These are phyloP conservation scores for Aspergillus caelatus DNA, from an alignment of 2,329 filamentous ascomycete species.

Conservation along the genomic window DNA sequence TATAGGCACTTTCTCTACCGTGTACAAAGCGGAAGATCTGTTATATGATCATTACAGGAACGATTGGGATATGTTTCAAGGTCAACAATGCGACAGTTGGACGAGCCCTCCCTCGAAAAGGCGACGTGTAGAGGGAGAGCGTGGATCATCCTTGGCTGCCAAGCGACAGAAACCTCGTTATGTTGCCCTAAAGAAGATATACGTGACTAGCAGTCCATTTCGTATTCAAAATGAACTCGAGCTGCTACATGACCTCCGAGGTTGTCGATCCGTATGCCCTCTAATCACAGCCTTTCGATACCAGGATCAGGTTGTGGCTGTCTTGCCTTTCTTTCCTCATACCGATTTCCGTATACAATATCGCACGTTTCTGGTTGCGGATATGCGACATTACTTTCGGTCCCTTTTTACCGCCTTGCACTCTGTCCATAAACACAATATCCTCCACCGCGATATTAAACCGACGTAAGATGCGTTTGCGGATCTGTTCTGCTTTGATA, in stretches of 20 bases:
- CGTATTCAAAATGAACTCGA: slow-evolving; percentile 97
- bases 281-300: slow-evolving; percentile 96
- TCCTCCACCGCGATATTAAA: slow-evolving; percentile 94
- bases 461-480: slow-evolving; percentile 62
- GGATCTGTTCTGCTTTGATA: neutral
- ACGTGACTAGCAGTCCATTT: slow-evolving; percentile 91
- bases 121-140: slow-evolving; percentile 47
- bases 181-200: slow-evolving; percentile 99
- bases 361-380: slow-evolving; percentile 79
- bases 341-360: slow-evolving; percentile 92
- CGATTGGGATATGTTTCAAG: slow-evolving; percentile 75
- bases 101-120: slow-evolving; percentile 67
- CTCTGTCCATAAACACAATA: slow-evolving; percentile 79
- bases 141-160: slow-evolving; percentile 32
- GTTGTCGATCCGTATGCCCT: slow-evolving; percentile 84
- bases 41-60: slow-evolving; percentile 82
- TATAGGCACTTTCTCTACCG: slow-evolving; percentile 92
- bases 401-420: slow-evolving; percentile 83
- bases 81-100: slow-evolving; percentile 67
- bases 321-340: slow-evolving; percentile 94
- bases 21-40: slow-evolving; percentile 97
- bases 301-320: slow-evolving; percentile 91
- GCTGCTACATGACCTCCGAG: slow-evolving; percentile 81
- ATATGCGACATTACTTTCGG: slow-evolving; percentile 87
- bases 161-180: slow-evolving; percentile 66